Base-by-base conservation (phyloP, 768 basidiomycete genomes). In the Mycena galericulata region DNA sequence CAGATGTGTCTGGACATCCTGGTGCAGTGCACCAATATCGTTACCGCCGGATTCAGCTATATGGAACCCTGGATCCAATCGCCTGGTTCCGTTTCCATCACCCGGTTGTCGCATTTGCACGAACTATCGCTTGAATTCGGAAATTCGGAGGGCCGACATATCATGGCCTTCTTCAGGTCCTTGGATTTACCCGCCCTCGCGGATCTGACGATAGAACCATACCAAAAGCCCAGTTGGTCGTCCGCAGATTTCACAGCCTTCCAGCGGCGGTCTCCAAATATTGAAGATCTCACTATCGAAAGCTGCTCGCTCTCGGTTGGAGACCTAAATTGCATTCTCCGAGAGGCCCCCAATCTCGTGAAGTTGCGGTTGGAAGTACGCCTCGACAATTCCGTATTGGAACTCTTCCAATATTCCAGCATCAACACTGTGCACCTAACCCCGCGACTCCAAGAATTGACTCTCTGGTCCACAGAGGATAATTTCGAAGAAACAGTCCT, bases 111-210 rank as follows among this genome's bases (percentile, higher is more conserved):
- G 14, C 24, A 18, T 17, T 32, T 62, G 12, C 29, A 51, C 3
- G 11, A 17, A 1, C 43, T 68, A 24, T 18, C 24, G 10, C n/a
- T 57, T 17, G 11, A 1, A 17, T 53, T 62, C 36, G 38, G 24
- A 9, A 6, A 18, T 30, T 32, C 40, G 22, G 17, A 27, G 20
- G 43, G 22, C n/a, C 2, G 14, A 41, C 55, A 22, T 10, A 10
- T 63, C 30, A 51, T 22, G n/a, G 46, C 67, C 11, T 63, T 63
- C 29, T 68, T 68, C 20, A 15, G 11, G 27, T 47, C 24, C 40
- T 32, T 68, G 32, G 34, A 29, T 29, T 56, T 68, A 6, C 67
- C 67, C 18, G 49, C 45, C 26, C 50, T 68, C 24, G 56, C 11
- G 6, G 11, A 4, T 5, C 62, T 62, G 40, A 27, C 12, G 14